Conservation (phyloP, 1,284 basidiomycete genomes). For the Tilletia indica region DNA sequence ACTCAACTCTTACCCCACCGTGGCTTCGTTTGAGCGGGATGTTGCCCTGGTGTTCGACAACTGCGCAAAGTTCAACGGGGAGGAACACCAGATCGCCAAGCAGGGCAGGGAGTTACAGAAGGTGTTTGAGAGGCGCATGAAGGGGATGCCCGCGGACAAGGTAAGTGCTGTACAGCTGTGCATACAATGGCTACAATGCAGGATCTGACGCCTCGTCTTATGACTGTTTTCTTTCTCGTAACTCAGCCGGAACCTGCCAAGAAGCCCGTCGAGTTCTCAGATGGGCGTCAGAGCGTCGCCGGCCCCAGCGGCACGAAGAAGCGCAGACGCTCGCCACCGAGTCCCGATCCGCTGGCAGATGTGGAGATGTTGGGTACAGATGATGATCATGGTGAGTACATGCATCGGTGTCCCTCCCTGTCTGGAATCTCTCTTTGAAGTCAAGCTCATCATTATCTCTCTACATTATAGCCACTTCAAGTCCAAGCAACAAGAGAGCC, state of each 20-base stretch:
- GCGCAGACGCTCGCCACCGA: conserved; percentile 35
- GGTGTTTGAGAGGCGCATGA: conserved; percentile 80
- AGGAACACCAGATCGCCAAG: conserved; percentile 72
- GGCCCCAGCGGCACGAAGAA: conserved; percentile 36
- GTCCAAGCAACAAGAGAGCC: conserved; percentile 42
- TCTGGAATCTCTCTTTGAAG: background rate
- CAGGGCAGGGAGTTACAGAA: conserved; percentile 80
- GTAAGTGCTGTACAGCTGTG: background rate
- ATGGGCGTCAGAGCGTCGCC: too few relatives aligned
- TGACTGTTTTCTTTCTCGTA: conserved; percentile 18
- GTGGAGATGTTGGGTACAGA: conserved; percentile 58
- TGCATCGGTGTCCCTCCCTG: background rate
- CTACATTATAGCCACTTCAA: too few relatives aligned
- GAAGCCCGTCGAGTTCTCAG: conserved; percentile 14
- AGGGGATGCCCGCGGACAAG: conserved; percentile 32
- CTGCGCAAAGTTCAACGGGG: conserved; percentile 85
- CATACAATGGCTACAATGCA: too few relatives aligned
- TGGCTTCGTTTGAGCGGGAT: conserved; percentile 45
- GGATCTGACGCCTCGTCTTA: too few relatives aligned
- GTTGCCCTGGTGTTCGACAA: conserved; percentile 73
- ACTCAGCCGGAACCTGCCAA: conserved; percentile 16
- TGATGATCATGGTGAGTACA: conserved; percentile 47
- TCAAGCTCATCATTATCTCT: background rate
- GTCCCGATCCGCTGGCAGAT: conserved; percentile 49
- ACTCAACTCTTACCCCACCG: conserved; percentile 38